Evolutionary conservation across 352 stramenopile species (phyloP), one percentile per base, ranked within the genome.

Genomic region (Phytophthora hibernalis): DNA sequence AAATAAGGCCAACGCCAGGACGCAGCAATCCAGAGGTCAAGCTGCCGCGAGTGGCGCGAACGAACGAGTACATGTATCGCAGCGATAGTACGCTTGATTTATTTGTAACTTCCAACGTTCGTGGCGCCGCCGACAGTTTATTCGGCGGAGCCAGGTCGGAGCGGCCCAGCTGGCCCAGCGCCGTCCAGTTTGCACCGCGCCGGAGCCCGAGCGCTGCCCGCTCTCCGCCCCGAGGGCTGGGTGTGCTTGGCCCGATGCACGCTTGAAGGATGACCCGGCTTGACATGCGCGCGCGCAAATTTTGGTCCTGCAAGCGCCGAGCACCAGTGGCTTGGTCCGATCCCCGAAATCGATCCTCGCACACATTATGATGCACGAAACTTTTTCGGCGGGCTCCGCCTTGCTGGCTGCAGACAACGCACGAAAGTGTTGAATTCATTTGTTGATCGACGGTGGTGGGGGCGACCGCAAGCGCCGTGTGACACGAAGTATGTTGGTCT

Each of bases 21-120:
- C 43, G 47, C 26, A 8, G 15, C 24, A 43, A 55, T 42, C 49
- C 28, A 55, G 28, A 13, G 10, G 30, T 6, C 12, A 30, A 42
- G 24, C 47, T 15, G 13, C 9, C 16, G 38, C 33, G 50, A 31
- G 33, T 28, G 50, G 20, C 31, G 20, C 30, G 7, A 10, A n/a
- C 33, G 33, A n/a, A n/a, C 57, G 37, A 38, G 59, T 42, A n/a
- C 57, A 26, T 30, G 59, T 42, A 61, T 55, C 59, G 50, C 59
- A 67, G 59, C 59, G 59, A 67, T 22, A 21, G n/a, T 11, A 64
- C 53, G 44, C 61, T 69, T 62, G 61, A 68, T 66, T 60, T 52
- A 21, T 52, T 40, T 22, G 38, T n/a, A n/a, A 49, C 49, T 43
- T 33, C 28, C 49, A 38, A 56, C 45, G 33, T 22, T 28, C 16